Evolutionary conservation across 768 basidiomycete genomes (phyloP).

Genomic region (Russula dissimulans): DNA sequence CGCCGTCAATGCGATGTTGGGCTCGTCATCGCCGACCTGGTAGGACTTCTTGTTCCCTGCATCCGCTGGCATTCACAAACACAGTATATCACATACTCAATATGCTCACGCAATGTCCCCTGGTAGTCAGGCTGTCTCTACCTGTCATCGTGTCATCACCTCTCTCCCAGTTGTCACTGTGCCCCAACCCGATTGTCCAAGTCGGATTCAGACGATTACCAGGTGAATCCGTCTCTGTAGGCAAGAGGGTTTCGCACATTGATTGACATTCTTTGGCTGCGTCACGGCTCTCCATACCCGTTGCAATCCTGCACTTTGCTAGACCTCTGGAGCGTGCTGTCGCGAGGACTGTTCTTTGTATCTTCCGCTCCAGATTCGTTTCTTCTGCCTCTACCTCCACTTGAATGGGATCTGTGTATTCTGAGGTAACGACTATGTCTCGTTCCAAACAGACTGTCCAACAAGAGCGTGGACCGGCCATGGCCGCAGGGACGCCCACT

Average conservation of each 20-base stretch:
- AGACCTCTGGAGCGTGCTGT: not conserved
- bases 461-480: not conserved
- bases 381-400: no score
- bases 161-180: no score
- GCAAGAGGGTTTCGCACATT: not conserved
- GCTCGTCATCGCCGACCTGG: no score
- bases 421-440: no score
- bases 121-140: not conserved
- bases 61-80: not conserved
- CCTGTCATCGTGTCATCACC: not conserved
- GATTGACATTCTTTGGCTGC: no score
- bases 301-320: not conserved
- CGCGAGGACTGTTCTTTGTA: not conserved
- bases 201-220: not conserved
- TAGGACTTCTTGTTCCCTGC: not conserved
- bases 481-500: not conserved
- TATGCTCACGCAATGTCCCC: not conserved
- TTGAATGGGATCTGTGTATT: no score
- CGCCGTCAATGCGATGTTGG: no score
- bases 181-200: not conserved
- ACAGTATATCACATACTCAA: not conserved
- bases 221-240: not conserved
- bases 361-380: not conserved
- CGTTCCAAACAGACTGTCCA: no score
- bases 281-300: not conserved